Base-by-base conservation (phyloP, 2,329 filamentous ascomycete genomes). In the Pseudogymnoascus sp. region DNA sequence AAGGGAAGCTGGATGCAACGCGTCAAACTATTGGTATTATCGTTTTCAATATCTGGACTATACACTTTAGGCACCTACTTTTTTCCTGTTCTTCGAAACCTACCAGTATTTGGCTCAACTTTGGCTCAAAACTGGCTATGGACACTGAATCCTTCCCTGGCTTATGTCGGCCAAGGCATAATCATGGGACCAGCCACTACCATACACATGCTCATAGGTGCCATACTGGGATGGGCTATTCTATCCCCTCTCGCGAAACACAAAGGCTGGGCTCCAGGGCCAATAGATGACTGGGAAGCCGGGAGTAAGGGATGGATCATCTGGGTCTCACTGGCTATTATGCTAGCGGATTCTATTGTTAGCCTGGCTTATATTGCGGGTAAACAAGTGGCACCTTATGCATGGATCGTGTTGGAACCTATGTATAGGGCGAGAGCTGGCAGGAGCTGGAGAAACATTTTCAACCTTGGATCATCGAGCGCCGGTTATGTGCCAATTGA, bases 291-390 rank as follows among this genome's bases (percentile, higher is more conserved):
- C 73, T 99, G 94, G 94, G 90, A 93, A 63, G 85, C 81, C 13
- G 94, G 94, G 8, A 96, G 91, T 73, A 97, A 97, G 76, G 94
- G 93, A 39, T 99, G 94, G 94, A 97, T 99, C 64, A 91, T 99
- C 0, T 99, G 94, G 94, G 81, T 96, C 2, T 96, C 91, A 35
- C 78, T 99, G 31, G 91, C 94, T 3, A 97, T 99, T 67, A 99
- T 99, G 94, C 81, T 99, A 27, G 90, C 91, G 21, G 94, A 99
- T 74, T 91, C 93, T 0, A 81, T 99, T 3, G 84, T 97, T 65
- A 97, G 90, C 69, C 83, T 99, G 8, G 85, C 89, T 1, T 92
- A 92, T 79, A 82, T 97, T 41, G 79, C 89, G 1, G 66, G 89
- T 2, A 84, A 84, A 3, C 88, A 90, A 0, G 65, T 88, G 0